Evolutionary conservation across 805 yeast species (phyloP).

Genomic region (Schizosaccharomyces lindneri): DNA sequence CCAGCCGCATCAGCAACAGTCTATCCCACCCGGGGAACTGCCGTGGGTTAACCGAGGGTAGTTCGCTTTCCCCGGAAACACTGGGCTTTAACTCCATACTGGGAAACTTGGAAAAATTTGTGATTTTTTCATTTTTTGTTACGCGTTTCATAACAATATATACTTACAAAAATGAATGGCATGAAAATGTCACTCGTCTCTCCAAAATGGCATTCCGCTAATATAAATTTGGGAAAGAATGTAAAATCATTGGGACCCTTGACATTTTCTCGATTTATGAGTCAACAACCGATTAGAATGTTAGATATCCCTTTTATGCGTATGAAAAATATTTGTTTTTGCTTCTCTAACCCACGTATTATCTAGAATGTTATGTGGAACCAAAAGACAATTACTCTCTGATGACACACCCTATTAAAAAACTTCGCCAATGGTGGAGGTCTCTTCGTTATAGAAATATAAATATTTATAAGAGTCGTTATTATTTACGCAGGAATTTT

Average conservation of each 20-base stretch:
- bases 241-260: neutral
- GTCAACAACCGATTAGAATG: neutral
- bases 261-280: neutral
- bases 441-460: neutral
- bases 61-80: neutral
- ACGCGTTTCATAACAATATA: no score
- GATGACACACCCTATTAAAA: neutral
- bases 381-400: neutral
- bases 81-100: neutral
- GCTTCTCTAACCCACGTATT: neutral
- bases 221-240: no score
- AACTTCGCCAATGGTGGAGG: neutral
- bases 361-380: neutral
- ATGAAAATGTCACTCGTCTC: no score
- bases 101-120: no score
- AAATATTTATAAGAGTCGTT: neutral
- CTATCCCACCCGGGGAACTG: neutral
- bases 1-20: neutral
- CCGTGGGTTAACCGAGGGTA: neutral
- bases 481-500: neutral
- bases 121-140: no score
- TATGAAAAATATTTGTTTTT: neutral
- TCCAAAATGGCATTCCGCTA: no score
- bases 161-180: no score
- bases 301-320: neutral